phyloP scores from a whole-genome alignment of 2,329 filamentous ascomycete genomes.

The Ophiocordyceps camponoti-leonardi region DNA sequence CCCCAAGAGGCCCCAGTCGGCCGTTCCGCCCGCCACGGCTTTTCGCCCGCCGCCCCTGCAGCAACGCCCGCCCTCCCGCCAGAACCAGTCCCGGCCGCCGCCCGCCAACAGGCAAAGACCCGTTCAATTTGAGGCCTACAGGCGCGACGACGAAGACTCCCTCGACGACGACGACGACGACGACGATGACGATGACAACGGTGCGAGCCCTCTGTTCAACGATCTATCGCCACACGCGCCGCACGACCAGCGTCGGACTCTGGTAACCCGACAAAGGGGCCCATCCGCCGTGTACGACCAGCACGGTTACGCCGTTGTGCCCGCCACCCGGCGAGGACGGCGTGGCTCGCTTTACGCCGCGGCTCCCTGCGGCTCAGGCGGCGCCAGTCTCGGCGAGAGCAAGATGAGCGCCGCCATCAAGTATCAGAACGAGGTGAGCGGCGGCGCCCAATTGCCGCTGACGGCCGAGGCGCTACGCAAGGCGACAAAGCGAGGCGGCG shows the following conservation, averaged over 20 bases:
- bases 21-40: conserved; percentile 11
- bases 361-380: conserved; percentile 14
- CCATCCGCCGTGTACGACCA: conserved; percentile 19
- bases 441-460: conserved; percentile 26
- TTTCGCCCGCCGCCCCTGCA: conserved; percentile 13
- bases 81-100: conserved; percentile 14
- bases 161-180: conserved; percentile 6
- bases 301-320: conserved; percentile 21
- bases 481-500: conserved; percentile 26
- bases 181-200: no score
- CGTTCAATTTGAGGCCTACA: conserved; percentile 8
- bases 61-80: conserved; percentile 6
- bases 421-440: conserved; percentile 37
- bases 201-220: conserved; percentile 14
- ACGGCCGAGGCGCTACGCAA: conserved; percentile 39
- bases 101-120: conserved; percentile 11
- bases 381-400: conserved; percentile 17
- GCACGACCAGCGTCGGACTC: conserved; percentile 15
- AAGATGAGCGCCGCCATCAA: conserved; percentile 18
- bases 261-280: conserved; percentile 17
- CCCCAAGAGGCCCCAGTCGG: conserved; percentile 20
- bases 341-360: conserved; percentile 24
- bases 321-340: conserved; percentile 16
- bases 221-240: conserved; percentile 18
- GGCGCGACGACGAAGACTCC: conserved; percentile 3